Percentiles rank a stretch among this genome's conserved stretches.
Conservation (phyloP, 129 eudicot genomes). For the Tagetes patula region DNA sequence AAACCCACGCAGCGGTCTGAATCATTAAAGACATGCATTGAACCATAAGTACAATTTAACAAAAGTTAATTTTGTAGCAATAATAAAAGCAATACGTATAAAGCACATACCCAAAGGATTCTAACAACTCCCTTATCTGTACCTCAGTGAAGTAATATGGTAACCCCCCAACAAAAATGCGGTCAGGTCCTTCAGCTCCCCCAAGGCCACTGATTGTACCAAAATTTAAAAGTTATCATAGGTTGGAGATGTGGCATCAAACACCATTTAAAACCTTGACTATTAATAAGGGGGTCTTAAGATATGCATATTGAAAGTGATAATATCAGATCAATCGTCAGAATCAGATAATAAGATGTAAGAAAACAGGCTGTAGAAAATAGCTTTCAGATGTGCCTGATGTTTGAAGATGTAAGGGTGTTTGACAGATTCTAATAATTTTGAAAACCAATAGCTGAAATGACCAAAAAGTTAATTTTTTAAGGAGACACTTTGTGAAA, state of each 20-base stretch:
- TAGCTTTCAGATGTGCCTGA: background rate
- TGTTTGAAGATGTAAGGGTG: slow-evolving; percentile 4
- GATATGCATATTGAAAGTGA: slow-evolving; percentile 1
- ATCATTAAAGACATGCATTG: slow-evolving; percentile 27
- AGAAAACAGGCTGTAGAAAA: background rate
- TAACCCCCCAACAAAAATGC: slow-evolving; percentile 89
- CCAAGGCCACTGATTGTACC: slow-evolving; percentile 52
- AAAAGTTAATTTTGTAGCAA: slow-evolving; percentile 6
- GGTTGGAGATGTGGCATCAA: too few species aligned
- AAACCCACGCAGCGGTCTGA: slow-evolving; percentile 83
- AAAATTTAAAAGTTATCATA: slow-evolving; percentile 1
- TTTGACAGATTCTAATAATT: background rate
- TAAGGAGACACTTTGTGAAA: background rate
- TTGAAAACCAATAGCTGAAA: background rate
- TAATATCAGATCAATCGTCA: background rate
- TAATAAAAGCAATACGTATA: background rate
- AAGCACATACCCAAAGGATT: slow-evolving; percentile 74
- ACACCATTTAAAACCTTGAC: slow-evolving; percentile 4
- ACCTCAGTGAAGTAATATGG: slow-evolving; percentile 80
- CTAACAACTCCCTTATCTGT: slow-evolving; percentile 81
- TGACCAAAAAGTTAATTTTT: background rate
- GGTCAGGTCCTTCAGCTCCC: slow-evolving; percentile 86
- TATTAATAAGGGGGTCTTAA: background rate
- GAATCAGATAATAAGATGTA: background rate
- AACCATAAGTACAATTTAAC: slow-evolving; percentile 16